Base-by-base conservation (phyloP, 495 filamentous ascomycete genomes). In the Penicillium silybi region DNA sequence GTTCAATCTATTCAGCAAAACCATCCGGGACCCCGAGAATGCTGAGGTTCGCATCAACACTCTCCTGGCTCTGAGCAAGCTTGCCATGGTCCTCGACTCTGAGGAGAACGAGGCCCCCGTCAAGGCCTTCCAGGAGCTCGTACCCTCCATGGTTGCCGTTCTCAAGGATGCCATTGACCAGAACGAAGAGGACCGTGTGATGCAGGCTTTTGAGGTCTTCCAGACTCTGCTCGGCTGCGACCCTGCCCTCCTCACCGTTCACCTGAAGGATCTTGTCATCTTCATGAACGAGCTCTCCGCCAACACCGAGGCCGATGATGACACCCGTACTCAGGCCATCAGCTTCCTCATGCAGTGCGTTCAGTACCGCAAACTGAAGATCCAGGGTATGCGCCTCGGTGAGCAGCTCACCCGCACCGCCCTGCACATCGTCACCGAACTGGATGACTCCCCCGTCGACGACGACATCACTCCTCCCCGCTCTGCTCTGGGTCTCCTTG, bases 151-250 rank as follows among this genome's bases (percentile, higher is more conserved):
- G 91, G 91, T 97, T 32, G 80, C 80, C 18, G 88, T 97, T 9
- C 80, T 98, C 43, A 92, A 96, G 76, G 78, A 84, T 41, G 81
- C 87, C 19, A 84, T 97, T 46, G 80, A 87, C 56, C 76, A 79
- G 25, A 79, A 82, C 8, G 85, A 97, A 61, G 92, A 96, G 53
- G 92, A 95, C 57, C 86, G 85, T 53, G 81, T 86, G 44, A 87
- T 89, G 70, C 87, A 92, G 62, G 86, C 86, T 6, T 98, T 98
- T 61, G 93, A 98, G 68, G 92, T 97, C 45, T 96, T 98, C 80
- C 95, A 98, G 73, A 96, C 89, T 27, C 81, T 97, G 52, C 78
- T 98, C 26, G 89, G 89, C 52, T 95, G 88, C 64, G 92, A 97
- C 61, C 84, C 86, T 20, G 80, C 86, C n/a, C 77, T 97, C 25